A percentile compares a stretch with the other conserved stretches of the same genome.
Conservation (phyloP, 805 yeast genomes). For the Metschnikowia santaceciliae region DNA sequence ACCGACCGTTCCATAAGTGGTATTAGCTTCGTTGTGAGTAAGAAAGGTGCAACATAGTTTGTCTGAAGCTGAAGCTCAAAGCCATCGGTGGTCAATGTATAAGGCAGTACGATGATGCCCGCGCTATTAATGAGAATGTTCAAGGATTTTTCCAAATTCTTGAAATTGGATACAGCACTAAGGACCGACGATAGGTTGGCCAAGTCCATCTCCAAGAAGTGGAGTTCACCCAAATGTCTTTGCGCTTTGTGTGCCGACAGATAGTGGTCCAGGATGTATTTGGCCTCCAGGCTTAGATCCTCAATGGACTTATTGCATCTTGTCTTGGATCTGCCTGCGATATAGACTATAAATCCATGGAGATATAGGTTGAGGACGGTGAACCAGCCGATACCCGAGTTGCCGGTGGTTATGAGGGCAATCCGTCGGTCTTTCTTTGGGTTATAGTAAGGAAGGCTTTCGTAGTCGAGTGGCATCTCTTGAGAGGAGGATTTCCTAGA, state of each 20-base stretch:
- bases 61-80: constrained; percentile 81
- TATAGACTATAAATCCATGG: constrained; percentile 73
- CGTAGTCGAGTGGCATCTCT: constrained; percentile 10
- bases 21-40: constrained; percentile 58
- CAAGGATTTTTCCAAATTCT: constrained; percentile 44
- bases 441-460: constrained; percentile 54
- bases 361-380: constrained; percentile 71
- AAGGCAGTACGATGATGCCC: constrained; percentile 78
- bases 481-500: background rate
- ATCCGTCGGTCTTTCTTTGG: constrained; percentile 54
- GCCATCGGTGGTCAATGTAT: constrained; percentile 56
- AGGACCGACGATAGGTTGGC: constrained; percentile 32
- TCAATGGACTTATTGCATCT: constrained; percentile 56
- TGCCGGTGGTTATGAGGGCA: constrained; percentile 78
- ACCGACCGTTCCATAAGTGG: constrained; percentile 46
- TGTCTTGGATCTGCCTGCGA: constrained; percentile 63
- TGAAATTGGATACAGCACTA: constrained; percentile 45
- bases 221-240: constrained; percentile 47
- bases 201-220: constrained; percentile 54
- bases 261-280: constrained; percentile 20
- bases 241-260: constrained; percentile 18
- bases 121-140: constrained; percentile 74
- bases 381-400: constrained; percentile 75
- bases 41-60: constrained; percentile 70
- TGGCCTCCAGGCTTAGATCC: constrained; percentile 55